Evolutionary conservation across 1,284 basidiomycete species (phyloP), one percentile per base, ranked within the genome.

Genomic region (Ustilago nuda): DNA sequence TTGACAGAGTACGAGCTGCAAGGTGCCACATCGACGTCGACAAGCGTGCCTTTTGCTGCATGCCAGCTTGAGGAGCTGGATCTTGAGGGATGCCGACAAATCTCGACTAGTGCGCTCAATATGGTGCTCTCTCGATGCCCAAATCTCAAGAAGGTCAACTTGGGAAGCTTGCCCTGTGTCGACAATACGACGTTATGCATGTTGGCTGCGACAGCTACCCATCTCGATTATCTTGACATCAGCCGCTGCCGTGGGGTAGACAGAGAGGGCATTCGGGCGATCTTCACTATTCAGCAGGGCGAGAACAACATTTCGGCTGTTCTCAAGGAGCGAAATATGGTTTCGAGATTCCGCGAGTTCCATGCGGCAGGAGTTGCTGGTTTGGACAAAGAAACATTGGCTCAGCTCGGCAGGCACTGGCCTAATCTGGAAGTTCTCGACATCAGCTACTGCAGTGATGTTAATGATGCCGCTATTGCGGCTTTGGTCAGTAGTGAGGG

Each of bases 351-450:
- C 57, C 54, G 61, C 19, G 65, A 63, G 56, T 88, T 95, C 19
- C 88, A 90, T 36, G 78, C 94, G 9, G 90, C 89, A 6, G 92
- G 92, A 0, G 84, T 95, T 56, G 89, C 88, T 78, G 87, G 89
- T 53, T 86, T 91, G 55, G 88, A 89, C 13, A 90, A 91, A 76
- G 86, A 87, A 8, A 89, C 90, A 69, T 89, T 96, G 88, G 83
- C 65, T 6, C 58, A 56, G 30, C 52, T 80, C 11, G 79, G 76
- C n/a, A 19, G 86, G 87, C 12, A 87, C 93, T 72, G 68, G 68
- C 64, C 76, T n/a, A 72, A 88, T 74, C 88, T 96, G 12, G 91
- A 93, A 83, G 89, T 92, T n/a, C 88, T 97, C 9, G 94, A 96
- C 84, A 87, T 95, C 57, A 92, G 91, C 85, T 89, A 90, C 59